These are phyloP conservation scores for Globomyces sp. DNA, from an alignment of 371 early-diverging fungal genomes.

Conservation along the genomic window DNA sequence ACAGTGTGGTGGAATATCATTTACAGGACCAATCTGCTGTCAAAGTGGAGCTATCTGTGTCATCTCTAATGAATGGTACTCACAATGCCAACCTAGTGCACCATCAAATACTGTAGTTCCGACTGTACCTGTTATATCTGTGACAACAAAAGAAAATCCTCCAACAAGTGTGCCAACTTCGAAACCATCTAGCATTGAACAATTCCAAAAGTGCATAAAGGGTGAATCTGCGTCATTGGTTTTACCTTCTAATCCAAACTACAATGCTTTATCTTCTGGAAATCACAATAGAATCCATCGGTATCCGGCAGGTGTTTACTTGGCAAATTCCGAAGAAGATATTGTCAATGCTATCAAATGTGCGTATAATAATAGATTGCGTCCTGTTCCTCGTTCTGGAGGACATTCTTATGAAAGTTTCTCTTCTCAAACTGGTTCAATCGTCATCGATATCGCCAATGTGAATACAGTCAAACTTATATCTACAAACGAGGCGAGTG, in stretches of 20 bases:
- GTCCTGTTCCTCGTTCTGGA: slow-evolving; percentile 31
- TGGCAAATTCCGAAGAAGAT: slow-evolving; percentile 7
- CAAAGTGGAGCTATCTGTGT: too few relatives aligned
- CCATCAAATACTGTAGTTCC: too few relatives aligned
- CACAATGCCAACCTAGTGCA: too few relatives aligned
- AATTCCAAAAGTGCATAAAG: too few relatives aligned
- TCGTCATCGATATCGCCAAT: slow-evolving; percentile 41
- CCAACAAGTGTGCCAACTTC: too few relatives aligned
- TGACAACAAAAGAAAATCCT: too few relatives aligned
- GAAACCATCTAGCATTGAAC: too few relatives aligned
- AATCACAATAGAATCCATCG: slow-evolving; percentile 4
- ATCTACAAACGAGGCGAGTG: slow-evolving; percentile 20
- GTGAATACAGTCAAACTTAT: slow-evolving; percentile 31
- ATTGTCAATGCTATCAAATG: slow-evolving; percentile 4
- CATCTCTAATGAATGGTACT: too few relatives aligned
- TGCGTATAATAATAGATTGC: slow-evolving; percentile 4
- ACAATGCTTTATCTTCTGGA: background rate
- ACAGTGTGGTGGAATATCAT: too few relatives aligned
- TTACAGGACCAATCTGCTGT: too few relatives aligned
- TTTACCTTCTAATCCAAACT: background rate
- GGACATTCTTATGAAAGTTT: slow-evolving; percentile 61
- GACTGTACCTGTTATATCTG: too few relatives aligned
- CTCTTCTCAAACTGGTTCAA: slow-evolving; percentile 38
- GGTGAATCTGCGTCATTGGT: background rate
- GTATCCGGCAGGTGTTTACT: slow-evolving; percentile 13